phyloP scores from a whole-genome alignment of 495 filamentous ascomycete species.

The Penicillium fimorum region DNA sequence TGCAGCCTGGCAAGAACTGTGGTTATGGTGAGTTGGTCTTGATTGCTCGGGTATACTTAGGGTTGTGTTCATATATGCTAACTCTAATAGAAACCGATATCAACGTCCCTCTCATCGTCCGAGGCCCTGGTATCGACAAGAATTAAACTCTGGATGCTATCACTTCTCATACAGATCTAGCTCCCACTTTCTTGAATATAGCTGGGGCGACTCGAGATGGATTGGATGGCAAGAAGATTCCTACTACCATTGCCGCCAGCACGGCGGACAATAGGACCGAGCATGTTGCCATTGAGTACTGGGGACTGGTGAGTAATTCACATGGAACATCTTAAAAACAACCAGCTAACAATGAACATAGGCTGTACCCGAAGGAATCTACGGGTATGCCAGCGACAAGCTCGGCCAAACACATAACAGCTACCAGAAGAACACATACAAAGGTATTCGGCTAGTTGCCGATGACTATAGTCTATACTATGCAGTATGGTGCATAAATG shows the following conservation, averaged over 20 bases:
- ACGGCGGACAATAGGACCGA: slow-evolving; percentile 46
- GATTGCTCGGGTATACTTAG: slow-evolving; percentile 16
- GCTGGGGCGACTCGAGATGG: slow-evolving; percentile 40
- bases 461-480: slow-evolving; percentile 56
- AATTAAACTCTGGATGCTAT: slow-evolving; percentile 49
- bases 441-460: slow-evolving; percentile 53
- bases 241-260: slow-evolving; percentile 33
- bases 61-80: background rate
- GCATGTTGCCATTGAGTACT: slow-evolving; percentile 61
- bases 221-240: slow-evolving; percentile 55
- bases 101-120: slow-evolving; percentile 59
- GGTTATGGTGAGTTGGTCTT: slow-evolving; percentile 62
- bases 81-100: slow-evolving; percentile 58
- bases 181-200: slow-evolving; percentile 58
- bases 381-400: slow-evolving; percentile 30
- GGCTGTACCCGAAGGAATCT: slow-evolving; percentile 51
- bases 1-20: slow-evolving; percentile 67
- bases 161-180: slow-evolving; percentile 65
- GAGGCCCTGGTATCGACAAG: slow-evolving; percentile 56
- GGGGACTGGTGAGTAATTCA: slow-evolving; percentile 45
- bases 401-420: slow-evolving; percentile 16
- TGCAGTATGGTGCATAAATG: slow-evolving; percentile 59
- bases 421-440: slow-evolving; percentile 57
- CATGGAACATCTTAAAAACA: background rate
- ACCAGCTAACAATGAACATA: slow-evolving; percentile 3